Evolutionary conservation across 176 grass and related monocot species (phyloP), one percentile per base, ranked within the genome.

Genomic region (Dactylis glomerata): DNA sequence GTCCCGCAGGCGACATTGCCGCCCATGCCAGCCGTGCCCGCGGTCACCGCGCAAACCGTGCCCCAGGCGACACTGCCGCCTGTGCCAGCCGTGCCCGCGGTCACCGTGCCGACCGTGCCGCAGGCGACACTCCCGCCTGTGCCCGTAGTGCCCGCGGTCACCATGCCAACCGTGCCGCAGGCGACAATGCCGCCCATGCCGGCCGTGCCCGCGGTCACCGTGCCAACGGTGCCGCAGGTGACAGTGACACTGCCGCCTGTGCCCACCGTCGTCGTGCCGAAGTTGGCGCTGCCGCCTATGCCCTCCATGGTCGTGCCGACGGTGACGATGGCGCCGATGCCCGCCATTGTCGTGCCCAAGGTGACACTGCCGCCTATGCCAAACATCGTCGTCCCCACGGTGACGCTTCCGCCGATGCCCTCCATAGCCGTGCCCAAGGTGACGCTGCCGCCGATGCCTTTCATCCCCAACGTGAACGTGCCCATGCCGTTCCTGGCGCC

Each of bases 401-500:
- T 59, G 75, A 37, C 49, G 50, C 31, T 77, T 1, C 73, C 54
- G 34, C 75, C 75, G 75, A 78, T 77, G 26, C 70, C 71, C 73
- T 10, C 49, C 8, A 6, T 76, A 20, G 27, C 9, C 6, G 17
- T 54, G 47, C 47, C 73, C 0, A 55, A 76, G 30, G 28, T 63
- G 45, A 19, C 20, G 19, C 16, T 75, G 27, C 52, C 52, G 13
- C 84, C 76, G 14, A 73, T 86, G 58, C 84, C 77, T 2, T 50
- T 70, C 57, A 57, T 68, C 79, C 83, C 88, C 10, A 24, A 17
- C 42, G 75, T 73, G 3, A 84, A 66, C 41, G 66, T 74, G 19
- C 79, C 88, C 1, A 31, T 83, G 77, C 65, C 84, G 6, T 74
- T 83, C 79, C 42, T 74, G 42, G 73, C 66, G 14, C 75, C 75